Base-by-base conservation (phyloP, 2,329 filamentous ascomycete species). In the Aspergillus arachidicola region DNA sequence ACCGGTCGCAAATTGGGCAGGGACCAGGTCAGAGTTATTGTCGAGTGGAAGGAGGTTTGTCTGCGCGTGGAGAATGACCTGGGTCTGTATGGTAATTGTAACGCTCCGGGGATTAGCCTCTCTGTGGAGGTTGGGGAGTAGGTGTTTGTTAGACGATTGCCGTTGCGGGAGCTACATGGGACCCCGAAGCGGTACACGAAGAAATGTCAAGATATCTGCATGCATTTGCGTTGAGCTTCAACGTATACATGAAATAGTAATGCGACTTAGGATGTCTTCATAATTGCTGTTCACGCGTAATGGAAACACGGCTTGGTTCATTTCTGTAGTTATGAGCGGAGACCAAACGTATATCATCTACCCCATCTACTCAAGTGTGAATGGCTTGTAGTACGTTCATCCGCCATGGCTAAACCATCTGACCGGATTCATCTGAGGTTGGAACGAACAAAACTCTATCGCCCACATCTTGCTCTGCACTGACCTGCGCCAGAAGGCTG, bases 41-140 rank as follows among this genome's bases (percentile, higher is more conserved):
- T 55, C 3, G 51, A 36, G 32, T 55, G 51, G 51, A 54, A 55
- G 21, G 51, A 55, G 51, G 51, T 55, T 38, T 55, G 51, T 26
- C n/a, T 55, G 32, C 30, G 51, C 2, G 51, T 55, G n/a, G 32
- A 55, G 51, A 55, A 26, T 28, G 51, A 38, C 6, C 12, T 55
- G 32, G 34, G 51, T 9, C n/a, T 55, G 19, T 55, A 36, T 16
- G 51, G 41, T 21, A 55, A 55, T 38, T 55, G 51, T 19, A 23
- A 55, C 16, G 32, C 34, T 12, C 51, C 51, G 32, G 51, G 51
- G 11, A 55, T 55, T 19, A 26, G 51, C 28, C 51, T 55, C n/a
- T 55, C 51, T 9, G 51, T 55, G 12, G 51, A 55, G 51, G 51
- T 55, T 16, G 51, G 32, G 3, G 32, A 55, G 21, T 55, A 38